phyloP scores from a whole-genome alignment of 768 basidiomycete genomes.

The Paxillus ammoniavirescens region DNA sequence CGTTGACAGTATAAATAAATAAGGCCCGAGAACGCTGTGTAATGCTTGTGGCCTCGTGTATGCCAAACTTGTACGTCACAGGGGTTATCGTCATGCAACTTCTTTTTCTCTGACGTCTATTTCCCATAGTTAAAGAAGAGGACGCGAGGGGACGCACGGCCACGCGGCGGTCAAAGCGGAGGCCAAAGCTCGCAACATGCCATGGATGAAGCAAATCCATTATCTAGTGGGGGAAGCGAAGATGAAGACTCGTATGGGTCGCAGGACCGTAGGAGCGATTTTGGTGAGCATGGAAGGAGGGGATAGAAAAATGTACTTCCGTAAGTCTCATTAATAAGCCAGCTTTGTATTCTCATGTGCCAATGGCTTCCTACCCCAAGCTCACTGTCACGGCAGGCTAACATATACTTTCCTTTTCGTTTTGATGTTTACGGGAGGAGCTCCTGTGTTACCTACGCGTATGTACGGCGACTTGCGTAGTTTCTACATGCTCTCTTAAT shows the following conservation, averaged over 20 bases:
- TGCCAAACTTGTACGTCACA: constrained; percentile 71
- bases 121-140: constrained; percentile 31
- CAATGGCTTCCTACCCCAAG: constrained; percentile 1
- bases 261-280: constrained; percentile 34
- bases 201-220: constrained; percentile 22
- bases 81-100: constrained; percentile 17
- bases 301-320: constrained; percentile 19
- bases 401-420: constrained; percentile 18
- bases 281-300: constrained; percentile 35
- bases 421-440: constrained; percentile 6
- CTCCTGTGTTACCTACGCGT: neutral
- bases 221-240: constrained; percentile 33
- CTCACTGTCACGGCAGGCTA: constrained; percentile 13
- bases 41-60: constrained; percentile 87
- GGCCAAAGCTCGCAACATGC: constrained; percentile 31
- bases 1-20: constrained; percentile 33
- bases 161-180: constrained; percentile 24
- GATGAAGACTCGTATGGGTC: constrained; percentile 34
- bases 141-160: constrained; percentile 31
- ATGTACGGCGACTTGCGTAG: neutral
- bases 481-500: neutral
- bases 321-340: constrained; percentile 18
- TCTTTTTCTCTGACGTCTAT: constrained; percentile 20
- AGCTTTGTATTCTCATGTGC: constrained; percentile 17
- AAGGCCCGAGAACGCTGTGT: constrained; percentile 80